Evolutionary conservation across 306 rosid species (phyloP).

Genomic region (Inga leiocalycina): DNA sequence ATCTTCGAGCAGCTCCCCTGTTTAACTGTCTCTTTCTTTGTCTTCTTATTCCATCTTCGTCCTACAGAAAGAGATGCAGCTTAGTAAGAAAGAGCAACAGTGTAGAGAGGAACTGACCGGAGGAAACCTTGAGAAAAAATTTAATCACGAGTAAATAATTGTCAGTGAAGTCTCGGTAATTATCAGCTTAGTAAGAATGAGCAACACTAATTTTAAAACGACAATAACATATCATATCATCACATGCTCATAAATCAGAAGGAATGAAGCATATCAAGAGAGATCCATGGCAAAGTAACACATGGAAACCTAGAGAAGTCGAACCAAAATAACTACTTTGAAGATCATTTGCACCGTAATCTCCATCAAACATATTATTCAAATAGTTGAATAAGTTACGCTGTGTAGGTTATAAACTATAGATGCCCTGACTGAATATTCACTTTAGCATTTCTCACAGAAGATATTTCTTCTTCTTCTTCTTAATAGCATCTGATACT

Average conservation of each 20-base stretch:
- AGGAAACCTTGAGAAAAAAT: background rate
- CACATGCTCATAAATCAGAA: background rate
- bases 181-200: no score
- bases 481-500: no score
- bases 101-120: background rate
- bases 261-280: background rate
- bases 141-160: background rate
- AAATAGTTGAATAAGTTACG: background rate
- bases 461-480: background rate
- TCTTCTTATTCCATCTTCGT: constrained; percentile 27
- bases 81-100: background rate
- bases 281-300: background rate
- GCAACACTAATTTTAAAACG: background rate
- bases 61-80: constrained; percentile 43
- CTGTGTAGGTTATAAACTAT: background rate
- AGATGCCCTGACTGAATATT: background rate
- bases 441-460: background rate
- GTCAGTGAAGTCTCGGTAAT: background rate
- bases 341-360: constrained; percentile 3
- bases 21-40: constrained; percentile 41
- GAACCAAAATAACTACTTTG: background rate
- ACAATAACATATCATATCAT: background rate
- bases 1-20: constrained; percentile 38
- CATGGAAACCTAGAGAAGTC: constrained; percentile 1
- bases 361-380: background rate